Conservation (phyloP, 768 basidiomycete genomes). For the Boletellus emodensis region DNA sequence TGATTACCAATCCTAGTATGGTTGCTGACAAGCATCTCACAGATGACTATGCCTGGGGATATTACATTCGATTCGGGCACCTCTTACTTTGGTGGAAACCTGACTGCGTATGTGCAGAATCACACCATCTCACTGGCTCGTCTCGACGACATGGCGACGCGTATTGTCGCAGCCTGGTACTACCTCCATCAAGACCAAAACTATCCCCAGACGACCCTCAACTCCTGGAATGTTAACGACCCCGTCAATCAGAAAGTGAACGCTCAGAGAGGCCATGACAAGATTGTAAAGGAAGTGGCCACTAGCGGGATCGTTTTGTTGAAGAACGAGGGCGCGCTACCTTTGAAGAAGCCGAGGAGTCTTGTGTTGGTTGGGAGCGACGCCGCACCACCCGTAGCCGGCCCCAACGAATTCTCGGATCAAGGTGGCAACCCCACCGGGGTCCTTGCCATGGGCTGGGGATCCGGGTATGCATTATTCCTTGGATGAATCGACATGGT, state of each 20-base stretch:
- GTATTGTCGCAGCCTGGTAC: slow-evolving; percentile 65
- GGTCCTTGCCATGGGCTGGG: slow-evolving; percentile 90
- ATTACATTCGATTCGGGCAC: slow-evolving; percentile 35
- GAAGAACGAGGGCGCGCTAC: slow-evolving; percentile 59
- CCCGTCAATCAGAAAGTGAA: slow-evolving; percentile 43
- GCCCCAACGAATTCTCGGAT: slow-evolving; percentile 70
- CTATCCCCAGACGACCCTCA: slow-evolving; percentile 24
- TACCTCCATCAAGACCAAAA: slow-evolving; percentile 32
- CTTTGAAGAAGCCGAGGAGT: slow-evolving; percentile 56
- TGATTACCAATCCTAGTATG: too few species aligned
- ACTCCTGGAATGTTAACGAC: slow-evolving; percentile 27
- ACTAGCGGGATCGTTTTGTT: slow-evolving; percentile 63
- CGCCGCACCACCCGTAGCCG: slow-evolving; percentile 57
- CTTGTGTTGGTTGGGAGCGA: slow-evolving; percentile 62
- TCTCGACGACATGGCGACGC: slow-evolving; percentile 68
- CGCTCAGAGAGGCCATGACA: slow-evolving; percentile 53
- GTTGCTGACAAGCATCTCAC: background rate
- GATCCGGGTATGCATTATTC: slow-evolving; percentile 52
- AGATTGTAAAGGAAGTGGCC: slow-evolving; percentile 57
- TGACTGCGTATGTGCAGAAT: slow-evolving; percentile 57
- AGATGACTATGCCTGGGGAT: slow-evolving; percentile 78
- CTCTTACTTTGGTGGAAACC: slow-evolving; percentile 56
- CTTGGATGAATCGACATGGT: background rate
- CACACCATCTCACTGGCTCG: slow-evolving; percentile 55
- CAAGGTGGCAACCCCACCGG: slow-evolving; percentile 58